Base-by-base conservation (phyloP, 2,329 filamentous ascomycete species). In the Exophiala lecanii-corni region DNA sequence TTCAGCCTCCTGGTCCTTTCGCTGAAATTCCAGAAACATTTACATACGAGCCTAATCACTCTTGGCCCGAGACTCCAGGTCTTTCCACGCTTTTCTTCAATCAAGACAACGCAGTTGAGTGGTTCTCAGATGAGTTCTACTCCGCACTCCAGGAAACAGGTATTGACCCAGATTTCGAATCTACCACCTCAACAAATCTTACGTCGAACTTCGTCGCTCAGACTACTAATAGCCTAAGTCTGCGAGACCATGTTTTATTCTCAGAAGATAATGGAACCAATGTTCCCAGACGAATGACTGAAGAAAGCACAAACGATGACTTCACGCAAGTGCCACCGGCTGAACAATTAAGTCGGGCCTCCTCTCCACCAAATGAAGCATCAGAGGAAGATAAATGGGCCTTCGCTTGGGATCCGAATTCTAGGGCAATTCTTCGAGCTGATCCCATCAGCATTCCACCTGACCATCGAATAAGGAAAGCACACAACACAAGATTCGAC, bases 321-420 rank as follows among this genome's bases (percentile, higher is more conserved):
- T n/a, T n/a, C n/a, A n/a, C n/a, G n/a, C n/a, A n/a, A n/a, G n/a
- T 32, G 30, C 9, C 9, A 9, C n/a, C 25, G 9, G 9, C 25
- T 28, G 25, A 9, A 9, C 30, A 12, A 13, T 12, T 32, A 13
- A 32, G 30, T 13, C 30, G 30, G 12, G 17, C 17, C 17, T 16
- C 30, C n/a, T 32, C 30, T 12, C 30, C 30, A 32, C 30, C 30
- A 32, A 32, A 32, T 13, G 30, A 32, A 32, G 30, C 30, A 7
- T 32, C 30, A 13, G 30, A 32, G 30, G 30, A 32, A 32, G 30
- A 32, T 16, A 32, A 16, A 16, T 32, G 30, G 30, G 12, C 30
- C 5, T 32, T 32, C n/a, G 17, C 30, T 32, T 32, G 30, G 30
- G 30, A 32, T 32, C 30, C 30, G 5, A 12, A 16, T 12, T 32